Conservation (phyloP, 2,329 filamentous ascomycete species). For the Colletotrichum acutatum region DNA sequence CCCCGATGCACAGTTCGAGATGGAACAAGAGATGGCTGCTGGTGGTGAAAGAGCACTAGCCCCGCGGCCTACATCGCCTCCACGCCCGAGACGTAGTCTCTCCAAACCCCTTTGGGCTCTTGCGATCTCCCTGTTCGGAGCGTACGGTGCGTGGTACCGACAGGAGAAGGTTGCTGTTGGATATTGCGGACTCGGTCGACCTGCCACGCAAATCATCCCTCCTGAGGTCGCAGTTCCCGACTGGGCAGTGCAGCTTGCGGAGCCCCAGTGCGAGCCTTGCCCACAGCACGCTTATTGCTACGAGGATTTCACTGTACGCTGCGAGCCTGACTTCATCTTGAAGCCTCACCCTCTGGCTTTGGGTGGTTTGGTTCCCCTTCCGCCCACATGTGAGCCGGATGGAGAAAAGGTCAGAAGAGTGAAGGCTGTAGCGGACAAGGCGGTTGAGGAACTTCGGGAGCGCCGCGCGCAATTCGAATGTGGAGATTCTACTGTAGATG, state of each 20-base stretch:
- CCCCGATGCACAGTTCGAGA: slow-evolving; percentile 85
- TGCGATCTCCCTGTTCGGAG: slow-evolving; percentile 74
- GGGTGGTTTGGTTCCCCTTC: slow-evolving; percentile 82
- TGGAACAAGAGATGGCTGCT: slow-evolving; percentile 75
- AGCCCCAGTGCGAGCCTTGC: slow-evolving; percentile 89
- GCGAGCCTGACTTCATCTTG: slow-evolving; percentile 88
- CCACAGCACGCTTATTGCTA: slow-evolving; percentile 92
- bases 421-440: slow-evolving; percentile 87
- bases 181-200: slow-evolving; percentile 87
- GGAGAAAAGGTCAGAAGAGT: slow-evolving; percentile 90
- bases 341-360: slow-evolving; percentile 86
- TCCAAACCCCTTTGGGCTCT: slow-evolving; percentile 78
- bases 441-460: slow-evolving; percentile 86
- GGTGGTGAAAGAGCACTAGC: slow-evolving; percentile 60
- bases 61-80: slow-evolving; percentile 53
- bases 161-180: slow-evolving; percentile 97
- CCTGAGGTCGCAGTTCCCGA: slow-evolving; percentile 71
- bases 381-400: slow-evolving; percentile 94
- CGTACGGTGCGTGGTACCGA: slow-evolving; percentile 85
- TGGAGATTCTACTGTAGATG: slow-evolving; percentile 73
- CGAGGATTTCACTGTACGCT: slow-evolving; percentile 78
- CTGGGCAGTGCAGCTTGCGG: slow-evolving; percentile 74
- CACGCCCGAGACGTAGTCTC: slow-evolving; percentile 57
- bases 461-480: slow-evolving; percentile 92
- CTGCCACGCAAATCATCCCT: slow-evolving; percentile 63